Evolutionary conservation across 2,329 filamentous ascomycete genomes (phyloP).

Genomic region (Colletotrichum gigasporum): DNA sequence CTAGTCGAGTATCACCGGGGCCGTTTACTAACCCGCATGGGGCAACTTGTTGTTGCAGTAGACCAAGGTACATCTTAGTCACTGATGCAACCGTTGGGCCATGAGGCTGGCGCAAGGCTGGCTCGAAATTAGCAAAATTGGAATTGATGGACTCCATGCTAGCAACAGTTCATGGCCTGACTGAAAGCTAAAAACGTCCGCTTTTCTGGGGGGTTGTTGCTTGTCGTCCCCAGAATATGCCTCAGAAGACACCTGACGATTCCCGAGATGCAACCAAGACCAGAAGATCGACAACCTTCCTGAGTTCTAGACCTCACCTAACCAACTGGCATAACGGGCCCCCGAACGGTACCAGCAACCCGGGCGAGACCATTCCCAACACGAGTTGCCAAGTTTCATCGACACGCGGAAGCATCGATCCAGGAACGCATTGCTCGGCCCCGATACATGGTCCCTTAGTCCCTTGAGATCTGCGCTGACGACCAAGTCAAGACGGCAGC

Average conservation of each 20-base stretch:
- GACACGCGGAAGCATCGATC: neutral
- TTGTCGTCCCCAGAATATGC: constrained; percentile 7
- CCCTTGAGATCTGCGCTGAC: neutral
- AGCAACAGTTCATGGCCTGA: neutral
- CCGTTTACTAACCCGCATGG: neutral
- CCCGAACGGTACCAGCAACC: neutral
- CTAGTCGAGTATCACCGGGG: neutral
- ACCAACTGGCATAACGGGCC: neutral
- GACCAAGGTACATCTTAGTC: neutral
- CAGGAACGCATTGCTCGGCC: neutral
- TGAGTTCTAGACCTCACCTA: neutral
- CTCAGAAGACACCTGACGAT: constrained; percentile 10
- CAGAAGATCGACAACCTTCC: constrained; percentile 18
- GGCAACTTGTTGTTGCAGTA: neutral
- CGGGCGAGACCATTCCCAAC: neutral
- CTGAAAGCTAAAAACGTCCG: neutral
- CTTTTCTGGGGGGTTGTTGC: neutral
- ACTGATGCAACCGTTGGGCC: no score
- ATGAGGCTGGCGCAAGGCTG: neutral
- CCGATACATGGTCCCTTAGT: neutral
- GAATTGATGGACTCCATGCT: neutral
- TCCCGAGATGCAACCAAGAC: constrained; percentile 9
- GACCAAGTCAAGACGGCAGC: constrained; percentile 15
- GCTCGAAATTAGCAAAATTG: neutral
- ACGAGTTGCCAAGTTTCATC: constrained; percentile 6